These are phyloP conservation scores for Phlebiopsis flavidoalba DNA, from an alignment of 768 basidiomycete species.

Conservation along the genomic window DNA sequence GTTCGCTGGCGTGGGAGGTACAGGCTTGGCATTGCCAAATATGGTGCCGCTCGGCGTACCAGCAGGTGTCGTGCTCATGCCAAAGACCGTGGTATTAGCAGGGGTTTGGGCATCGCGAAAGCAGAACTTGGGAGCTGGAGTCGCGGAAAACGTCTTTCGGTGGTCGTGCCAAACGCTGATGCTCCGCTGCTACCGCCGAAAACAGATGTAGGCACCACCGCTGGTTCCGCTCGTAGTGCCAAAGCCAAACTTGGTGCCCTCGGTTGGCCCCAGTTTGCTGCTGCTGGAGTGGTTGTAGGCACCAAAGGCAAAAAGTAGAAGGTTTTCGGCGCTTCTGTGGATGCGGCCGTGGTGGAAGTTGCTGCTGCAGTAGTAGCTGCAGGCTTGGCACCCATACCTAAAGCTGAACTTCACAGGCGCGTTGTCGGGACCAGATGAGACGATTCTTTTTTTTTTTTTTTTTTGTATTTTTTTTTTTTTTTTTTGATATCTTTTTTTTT, in stretches of 20 bases:
- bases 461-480: no score
- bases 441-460: no score
- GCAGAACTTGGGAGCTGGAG: constrained; percentile 11
- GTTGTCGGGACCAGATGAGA: neutral
- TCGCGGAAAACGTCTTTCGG: neutral
- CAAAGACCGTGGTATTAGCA: neutral
- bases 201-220: neutral
- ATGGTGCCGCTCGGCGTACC: constrained; percentile 2
- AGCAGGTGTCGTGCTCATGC: neutral
- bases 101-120: constrained; percentile 6
- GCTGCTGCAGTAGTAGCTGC: constrained; percentile 7
- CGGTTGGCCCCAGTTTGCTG: neutral
- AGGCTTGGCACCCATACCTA: constrained; percentile 1
- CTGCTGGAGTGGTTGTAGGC: neutral
- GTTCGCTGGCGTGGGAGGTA: neutral
- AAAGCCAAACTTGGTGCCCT: constrained; percentile 4
- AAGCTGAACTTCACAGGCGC: constrained; percentile 10
- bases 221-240: neutral
- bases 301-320: constrained; percentile 7
- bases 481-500: no score
- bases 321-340: neutral
- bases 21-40: neutral
- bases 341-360: constrained; percentile 6
- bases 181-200: neutral
- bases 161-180: neutral